Percentiles rank a stretch among this genome's conserved stretches.
Evolutionary conservation across 768 basidiomycete species (phyloP).

Genomic region (Pholiota microspora): DNA sequence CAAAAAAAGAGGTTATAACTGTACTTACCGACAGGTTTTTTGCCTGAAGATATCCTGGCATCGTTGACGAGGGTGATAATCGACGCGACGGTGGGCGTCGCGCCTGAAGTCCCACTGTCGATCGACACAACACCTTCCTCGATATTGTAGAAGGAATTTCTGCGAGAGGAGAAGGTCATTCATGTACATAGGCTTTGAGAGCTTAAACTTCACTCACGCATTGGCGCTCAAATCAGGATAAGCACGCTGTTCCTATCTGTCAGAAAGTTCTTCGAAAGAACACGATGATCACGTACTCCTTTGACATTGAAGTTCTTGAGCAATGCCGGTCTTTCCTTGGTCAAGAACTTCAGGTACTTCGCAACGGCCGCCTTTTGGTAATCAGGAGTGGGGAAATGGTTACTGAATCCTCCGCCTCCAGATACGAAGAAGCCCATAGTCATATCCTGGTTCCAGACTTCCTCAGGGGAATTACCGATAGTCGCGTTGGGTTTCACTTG

Average conservation of each 20-base stretch:
- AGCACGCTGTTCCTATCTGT: slow-evolving; percentile 31
- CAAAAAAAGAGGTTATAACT: slow-evolving; percentile 1
- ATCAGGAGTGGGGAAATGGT: slow-evolving; percentile 28
- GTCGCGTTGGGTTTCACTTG: slow-evolving; percentile 35
- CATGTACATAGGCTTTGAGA: too few species aligned
- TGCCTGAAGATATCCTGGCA: slow-evolving; percentile 39
- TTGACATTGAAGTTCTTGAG: slow-evolving; percentile 23
- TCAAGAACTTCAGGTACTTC: slow-evolving; percentile 36
- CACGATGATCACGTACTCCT: slow-evolving; percentile 25
- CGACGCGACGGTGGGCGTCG: slow-evolving; percentile 35
- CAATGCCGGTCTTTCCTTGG: slow-evolving; percentile 23
- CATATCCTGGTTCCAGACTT: slow-evolving; percentile 42
- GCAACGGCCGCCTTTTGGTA: slow-evolving; percentile 42
- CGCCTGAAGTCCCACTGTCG: slow-evolving; percentile 41
- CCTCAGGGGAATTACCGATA: slow-evolving; percentile 26
- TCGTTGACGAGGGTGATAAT: slow-evolving; percentile 54
- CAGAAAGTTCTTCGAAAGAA: background rate
- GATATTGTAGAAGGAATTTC: slow-evolving; percentile 16
- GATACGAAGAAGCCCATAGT: slow-evolving; percentile 39
- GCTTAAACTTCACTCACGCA: too few species aligned
- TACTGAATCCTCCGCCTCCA: slow-evolving; percentile 49
- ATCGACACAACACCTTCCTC: slow-evolving; percentile 15
- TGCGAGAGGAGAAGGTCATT: background rate
- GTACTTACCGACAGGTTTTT: slow-evolving; percentile 39
- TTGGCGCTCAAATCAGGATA: slow-evolving; percentile 52